Base-by-base conservation (phyloP, 441 rosid genomes). In the Croton setiger region DNA sequence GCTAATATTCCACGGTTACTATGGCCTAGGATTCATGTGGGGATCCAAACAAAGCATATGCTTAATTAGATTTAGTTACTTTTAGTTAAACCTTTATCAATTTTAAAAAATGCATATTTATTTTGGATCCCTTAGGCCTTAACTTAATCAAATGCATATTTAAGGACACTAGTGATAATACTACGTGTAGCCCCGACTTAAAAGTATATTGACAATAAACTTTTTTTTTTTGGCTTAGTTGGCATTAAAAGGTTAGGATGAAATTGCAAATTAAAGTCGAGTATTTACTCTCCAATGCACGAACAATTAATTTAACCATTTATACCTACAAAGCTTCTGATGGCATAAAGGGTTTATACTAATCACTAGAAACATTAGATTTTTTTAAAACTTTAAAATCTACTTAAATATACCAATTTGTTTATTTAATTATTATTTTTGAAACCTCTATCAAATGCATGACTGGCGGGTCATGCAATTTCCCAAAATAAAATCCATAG, bases 11-110 rank as follows among this genome's bases (percentile, higher is more conserved):
- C 7, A 39, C 7, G 7, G 9, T 39, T 39, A 9, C 7, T 5
- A 39, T 0, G 43, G 9, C 7, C 7, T 39, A 0, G 43, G 77
- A 12, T 33, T 27, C 31, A 27, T 27, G 31, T 1, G 1, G 48
- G 15, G 66, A 48, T 65, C 69, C 31, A 36, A 64, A 60, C 66
- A 69, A 47, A 73, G 52, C 76, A 61, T 64, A 21, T 13, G 13
- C 49, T 45, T 10, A 0, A 1, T 51, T 21, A 2, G 31, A 27
- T 60, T 64, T 51, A 36, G 68, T 75, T 75, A 66, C 43, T 39
- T 37, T 60, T 20, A 9, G 59, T 71, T 1, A 27, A 57, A 48
- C 80, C 47, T 62, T 68, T 64, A 44, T 13, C 17, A 17, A 37
- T 3, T 47, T 45, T 27, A 36, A 35, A 23, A 44, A 14, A n/a